These are phyloP conservation scores for Saccharomyces pastorianus DNA, from an alignment of 1,139 yeast species.

Conservation along the genomic window DNA sequence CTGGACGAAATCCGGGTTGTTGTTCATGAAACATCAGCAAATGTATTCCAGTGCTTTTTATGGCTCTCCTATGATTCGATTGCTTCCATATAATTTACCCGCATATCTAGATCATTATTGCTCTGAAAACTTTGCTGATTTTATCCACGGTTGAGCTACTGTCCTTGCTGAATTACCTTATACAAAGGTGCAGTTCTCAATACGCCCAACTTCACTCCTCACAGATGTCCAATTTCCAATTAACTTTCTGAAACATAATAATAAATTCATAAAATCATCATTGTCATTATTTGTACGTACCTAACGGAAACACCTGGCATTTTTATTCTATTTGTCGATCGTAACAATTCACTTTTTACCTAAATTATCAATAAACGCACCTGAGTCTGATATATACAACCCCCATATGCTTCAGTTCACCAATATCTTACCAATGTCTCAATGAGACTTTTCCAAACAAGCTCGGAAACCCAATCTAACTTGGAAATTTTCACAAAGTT, in stretches of 20 bases:
- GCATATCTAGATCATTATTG: too few relatives aligned
- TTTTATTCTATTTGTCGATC: conserved; percentile 30
- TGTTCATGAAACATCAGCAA: too few relatives aligned
- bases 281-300: conserved; percentile 43
- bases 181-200: too few relatives aligned
- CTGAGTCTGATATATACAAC: not conserved
- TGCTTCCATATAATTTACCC: too few relatives aligned
- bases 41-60: not conserved
- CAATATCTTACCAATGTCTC: not conserved
- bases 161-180: too few relatives aligned
- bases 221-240: not conserved
- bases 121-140: too few relatives aligned
- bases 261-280: not conserved
- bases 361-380: not conserved
- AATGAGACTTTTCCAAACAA: not conserved
- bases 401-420: not conserved
- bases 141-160: too few relatives aligned
- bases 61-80: too few relatives aligned
- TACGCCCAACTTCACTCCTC: too few relatives aligned
- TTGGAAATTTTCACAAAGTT: not conserved
- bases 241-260: not conserved
- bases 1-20: too few relatives aligned
- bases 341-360: not conserved
- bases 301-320: conserved; percentile 99
- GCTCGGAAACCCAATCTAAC: not conserved